Evolutionary conservation across 176 grass and related monocot species (phyloP).

Genomic region (Triticum timopheevii): DNA sequence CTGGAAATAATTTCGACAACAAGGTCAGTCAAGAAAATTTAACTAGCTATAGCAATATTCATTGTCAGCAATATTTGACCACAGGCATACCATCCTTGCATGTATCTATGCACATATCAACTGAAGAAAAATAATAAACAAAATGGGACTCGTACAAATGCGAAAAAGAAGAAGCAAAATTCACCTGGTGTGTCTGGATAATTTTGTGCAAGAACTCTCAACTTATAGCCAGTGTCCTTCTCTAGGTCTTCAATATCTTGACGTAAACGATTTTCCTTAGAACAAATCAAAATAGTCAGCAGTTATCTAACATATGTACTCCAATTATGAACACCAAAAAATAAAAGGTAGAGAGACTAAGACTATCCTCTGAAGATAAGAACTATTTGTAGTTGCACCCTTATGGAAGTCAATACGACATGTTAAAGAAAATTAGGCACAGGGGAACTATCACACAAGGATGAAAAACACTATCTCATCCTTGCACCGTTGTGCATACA

Average conservation of each 20-base stretch:
- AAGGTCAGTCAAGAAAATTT: background rate
- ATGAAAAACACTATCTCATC: background rate
- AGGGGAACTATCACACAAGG: background rate
- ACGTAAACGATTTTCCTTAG: slow-evolving; percentile 67
- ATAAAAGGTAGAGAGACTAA: background rate
- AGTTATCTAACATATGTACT: background rate
- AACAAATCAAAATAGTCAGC: slow-evolving; percentile 3
- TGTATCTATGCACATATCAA: background rate
- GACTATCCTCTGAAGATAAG: background rate
- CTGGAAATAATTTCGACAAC: background rate
- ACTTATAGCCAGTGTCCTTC: slow-evolving; percentile 89
- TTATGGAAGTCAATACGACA: background rate
- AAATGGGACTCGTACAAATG: background rate
- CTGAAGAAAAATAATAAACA: background rate
- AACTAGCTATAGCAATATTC: background rate
- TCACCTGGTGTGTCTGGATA: slow-evolving; percentile 91
- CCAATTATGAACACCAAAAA: background rate
- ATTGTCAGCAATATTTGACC: background rate
- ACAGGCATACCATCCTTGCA: background rate
- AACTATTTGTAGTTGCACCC: background rate
- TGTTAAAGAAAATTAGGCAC: background rate
- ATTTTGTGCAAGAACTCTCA: slow-evolving; percentile 95
- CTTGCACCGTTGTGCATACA: too few relatives aligned
- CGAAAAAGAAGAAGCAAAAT: background rate
- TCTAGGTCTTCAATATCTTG: slow-evolving; percentile 86